These are phyloP conservation scores for Colletotrichum scovillei DNA, from an alignment of 2,329 filamentous ascomycete species.

Conservation along the genomic window DNA sequence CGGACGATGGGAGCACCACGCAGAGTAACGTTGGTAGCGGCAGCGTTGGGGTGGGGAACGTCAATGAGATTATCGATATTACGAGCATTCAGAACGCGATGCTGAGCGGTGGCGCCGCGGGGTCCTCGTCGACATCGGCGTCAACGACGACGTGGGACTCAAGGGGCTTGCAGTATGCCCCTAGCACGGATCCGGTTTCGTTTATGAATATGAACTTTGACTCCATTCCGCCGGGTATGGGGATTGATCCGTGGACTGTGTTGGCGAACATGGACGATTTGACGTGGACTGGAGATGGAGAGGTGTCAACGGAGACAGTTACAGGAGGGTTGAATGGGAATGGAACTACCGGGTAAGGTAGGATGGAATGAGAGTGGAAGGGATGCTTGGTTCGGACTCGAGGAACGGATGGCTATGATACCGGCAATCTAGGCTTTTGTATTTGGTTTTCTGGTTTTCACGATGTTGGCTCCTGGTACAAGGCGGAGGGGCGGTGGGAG, in stretches of 20 bases:
- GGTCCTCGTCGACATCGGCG: background rate
- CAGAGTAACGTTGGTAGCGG: background rate
- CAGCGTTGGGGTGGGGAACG: background rate
- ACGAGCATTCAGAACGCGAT: slow-evolving; percentile 25
- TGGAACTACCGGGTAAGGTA: background rate
- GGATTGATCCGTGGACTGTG: slow-evolving; percentile 30
- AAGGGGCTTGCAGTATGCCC: slow-evolving; percentile 28
- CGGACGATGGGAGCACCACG: background rate
- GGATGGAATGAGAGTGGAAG: background rate
- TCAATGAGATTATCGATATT: slow-evolving; percentile 24
- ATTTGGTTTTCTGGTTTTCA: background rate
- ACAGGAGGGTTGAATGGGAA: background rate
- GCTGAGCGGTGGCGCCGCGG: background rate
- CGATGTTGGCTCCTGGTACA: too few species aligned
- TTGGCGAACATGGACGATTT: slow-evolving; percentile 25
- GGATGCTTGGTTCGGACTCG: background rate
- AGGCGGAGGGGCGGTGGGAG: background rate
- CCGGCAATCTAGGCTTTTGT: background rate
- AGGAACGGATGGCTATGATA: background rate
- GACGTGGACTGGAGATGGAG: slow-evolving; percentile 16
- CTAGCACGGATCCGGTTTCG: slow-evolving; percentile 24
- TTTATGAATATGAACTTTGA: slow-evolving; percentile 15
- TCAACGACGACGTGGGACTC: slow-evolving; percentile 26
- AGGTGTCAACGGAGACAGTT: background rate
- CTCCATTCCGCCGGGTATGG: slow-evolving; percentile 1